These are phyloP conservation scores for Ophiostoma piceae DNA, from an alignment of 2,329 filamentous ascomycete genomes.

Conservation along the genomic window DNA sequence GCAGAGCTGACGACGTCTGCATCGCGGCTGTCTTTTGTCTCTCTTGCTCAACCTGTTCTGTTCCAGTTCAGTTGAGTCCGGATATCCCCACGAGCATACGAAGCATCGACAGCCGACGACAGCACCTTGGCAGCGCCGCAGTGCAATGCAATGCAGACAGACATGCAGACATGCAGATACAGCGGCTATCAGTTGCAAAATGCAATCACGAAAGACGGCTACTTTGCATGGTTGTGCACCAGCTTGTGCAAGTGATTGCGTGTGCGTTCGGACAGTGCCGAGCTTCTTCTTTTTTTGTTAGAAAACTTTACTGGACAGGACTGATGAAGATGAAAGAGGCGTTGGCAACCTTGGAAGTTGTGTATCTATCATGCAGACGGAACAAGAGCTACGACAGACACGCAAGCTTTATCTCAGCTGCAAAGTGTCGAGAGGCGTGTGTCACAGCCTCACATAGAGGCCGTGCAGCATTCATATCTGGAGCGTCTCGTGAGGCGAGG, in stretches of 20 bases:
- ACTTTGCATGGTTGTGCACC: not conserved
- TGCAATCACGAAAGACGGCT: not conserved
- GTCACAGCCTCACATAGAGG: not conserved
- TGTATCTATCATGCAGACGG: not conserved
- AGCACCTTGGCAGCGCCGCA: no score
- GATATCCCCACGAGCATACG: constrained; percentile 9
- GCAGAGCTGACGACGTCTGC: constrained; percentile 11
- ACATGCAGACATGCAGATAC: not conserved
- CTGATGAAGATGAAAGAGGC: no score
- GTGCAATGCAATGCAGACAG: not conserved
- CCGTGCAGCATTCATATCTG: no score
- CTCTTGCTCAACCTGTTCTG: not conserved
- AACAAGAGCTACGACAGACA: not conserved
- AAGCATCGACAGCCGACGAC: not conserved
- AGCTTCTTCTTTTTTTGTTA: no score
- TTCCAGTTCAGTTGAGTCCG: not conserved
- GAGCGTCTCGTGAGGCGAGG: no score
- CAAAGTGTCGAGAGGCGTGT: not conserved
- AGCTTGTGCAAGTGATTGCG: not conserved
- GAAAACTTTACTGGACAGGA: no score
- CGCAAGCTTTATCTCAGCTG: not conserved
- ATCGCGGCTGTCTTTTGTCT: not conserved
- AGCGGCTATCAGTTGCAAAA: not conserved
- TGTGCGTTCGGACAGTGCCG: not conserved
- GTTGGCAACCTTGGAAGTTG: not conserved